These are phyloP conservation scores for Cynara cardunculus DNA, from an alignment of 129 eudicot genomes.

Conservation along the genomic window DNA sequence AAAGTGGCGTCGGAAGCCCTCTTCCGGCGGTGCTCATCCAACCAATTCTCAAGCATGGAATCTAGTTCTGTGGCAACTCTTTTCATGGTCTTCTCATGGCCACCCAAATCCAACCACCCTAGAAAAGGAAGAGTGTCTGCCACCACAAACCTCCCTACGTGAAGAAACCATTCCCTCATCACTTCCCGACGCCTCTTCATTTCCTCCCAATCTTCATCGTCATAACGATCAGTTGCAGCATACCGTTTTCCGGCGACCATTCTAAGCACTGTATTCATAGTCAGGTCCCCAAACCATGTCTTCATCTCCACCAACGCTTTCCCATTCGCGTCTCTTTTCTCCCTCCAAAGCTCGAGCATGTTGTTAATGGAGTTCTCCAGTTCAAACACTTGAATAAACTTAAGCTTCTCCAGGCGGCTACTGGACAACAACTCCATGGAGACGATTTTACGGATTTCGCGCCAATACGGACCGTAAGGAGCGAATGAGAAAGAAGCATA, in stretches of 20 bases:
- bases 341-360: constrained; percentile 14
- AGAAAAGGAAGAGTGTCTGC: constrained; percentile 26
- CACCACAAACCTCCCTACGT: constrained; percentile 11
- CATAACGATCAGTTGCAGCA: background rate
- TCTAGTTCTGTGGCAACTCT: constrained; percentile 1
- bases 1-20: background rate
- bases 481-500: constrained; percentile 3
- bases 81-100: constrained; percentile 21
- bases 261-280: constrained; percentile 6
- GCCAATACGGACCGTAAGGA: constrained; percentile 35
- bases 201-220: constrained; percentile 7
- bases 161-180: constrained; percentile 7
- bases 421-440: constrained; percentile 21
- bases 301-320: constrained; percentile 36
- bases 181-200: background rate
- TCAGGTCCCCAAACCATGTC: constrained; percentile 29
- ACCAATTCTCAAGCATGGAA: constrained; percentile 13
- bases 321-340: background rate
- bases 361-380: background rate
- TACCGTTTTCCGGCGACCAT: constrained; percentile 26
- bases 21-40: constrained; percentile 17
- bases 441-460: constrained; percentile 18
- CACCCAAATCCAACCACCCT: constrained; percentile 32
- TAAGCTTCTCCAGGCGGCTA: constrained; percentile 12
- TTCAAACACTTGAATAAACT: constrained; percentile 6